A percentile compares a stretch with the other conserved stretches of the same genome.
These are phyloP conservation scores for Saturnispora zaruensis DNA, from an alignment of 805 yeast species.

Conservation along the genomic window DNA sequence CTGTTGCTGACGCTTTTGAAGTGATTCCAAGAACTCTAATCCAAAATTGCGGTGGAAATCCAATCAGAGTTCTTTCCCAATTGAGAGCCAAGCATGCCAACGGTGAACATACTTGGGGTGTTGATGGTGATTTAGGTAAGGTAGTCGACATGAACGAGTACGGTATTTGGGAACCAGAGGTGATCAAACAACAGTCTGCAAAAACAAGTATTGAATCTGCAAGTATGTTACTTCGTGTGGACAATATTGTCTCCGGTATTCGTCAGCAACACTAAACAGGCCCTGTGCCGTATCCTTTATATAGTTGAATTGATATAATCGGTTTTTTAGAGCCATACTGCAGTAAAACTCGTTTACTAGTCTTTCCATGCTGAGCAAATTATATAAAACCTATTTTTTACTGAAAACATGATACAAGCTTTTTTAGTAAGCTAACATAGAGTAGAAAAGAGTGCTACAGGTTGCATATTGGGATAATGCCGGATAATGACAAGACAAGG, in stretches of 20 bases:
- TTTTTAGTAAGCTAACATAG: not conserved
- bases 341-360: not conserved
- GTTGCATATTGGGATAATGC: not conserved
- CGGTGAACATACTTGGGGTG: slow-evolving; percentile 78
- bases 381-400: not conserved
- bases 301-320: not conserved
- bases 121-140: slow-evolving; percentile 92
- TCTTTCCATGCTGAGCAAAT: not conserved
- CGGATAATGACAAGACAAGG: slow-evolving; percentile 1
- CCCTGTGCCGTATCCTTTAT: not conserved
- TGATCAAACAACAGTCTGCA: slow-evolving; percentile 89
- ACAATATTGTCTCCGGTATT: slow-evolving; percentile 95
- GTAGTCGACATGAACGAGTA: slow-evolving; percentile 91
- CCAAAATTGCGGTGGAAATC: slow-evolving; percentile 97
- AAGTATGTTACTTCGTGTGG: slow-evolving; percentile 87
- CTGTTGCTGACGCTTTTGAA: slow-evolving; percentile 97
- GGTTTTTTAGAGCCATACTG: not conserved
- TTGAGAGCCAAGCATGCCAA: slow-evolving; percentile 94
- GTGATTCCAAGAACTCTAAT: slow-evolving; percentile 95
- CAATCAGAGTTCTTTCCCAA: slow-evolving; percentile 81
- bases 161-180: slow-evolving; percentile 99
- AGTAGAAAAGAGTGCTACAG: not conserved
- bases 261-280: slow-evolving; percentile 31
- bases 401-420: not conserved
- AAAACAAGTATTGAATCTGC: slow-evolving; percentile 99